Base-by-base conservation (phyloP, 116 monocot species). In the Zostera marina region DNA sequence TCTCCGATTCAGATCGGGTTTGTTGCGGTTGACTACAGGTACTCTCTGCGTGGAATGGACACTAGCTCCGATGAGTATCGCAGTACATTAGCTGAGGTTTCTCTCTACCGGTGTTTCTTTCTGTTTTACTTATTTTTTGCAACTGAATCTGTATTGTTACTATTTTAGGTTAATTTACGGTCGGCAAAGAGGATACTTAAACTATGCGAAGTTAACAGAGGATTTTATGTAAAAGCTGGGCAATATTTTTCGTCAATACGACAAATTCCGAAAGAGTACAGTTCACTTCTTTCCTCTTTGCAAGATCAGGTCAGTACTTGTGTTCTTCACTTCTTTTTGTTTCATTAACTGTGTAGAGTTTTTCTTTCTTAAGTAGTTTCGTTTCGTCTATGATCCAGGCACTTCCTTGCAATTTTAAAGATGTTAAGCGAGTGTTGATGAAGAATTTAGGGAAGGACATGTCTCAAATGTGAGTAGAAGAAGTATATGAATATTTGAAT, bases 221-320 rank as follows among this genome's bases (percentile, higher is more conserved):
- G 93, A 7, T 88, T 94, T 69, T 94, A 94, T 76, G 84, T 94
- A 42, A 94, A 94, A 67, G 88, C 93, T 62, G 93, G 93, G 61
- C 93, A 94, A 54, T 94, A 81, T 73, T 59, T 88, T 64, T 94
- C 93, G 32, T 75, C 88, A 22, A 41, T 88, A 65, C 81, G 81
- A 61, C 93, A 84, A 72, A 70, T 94, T 61, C 93, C 93, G 58
- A 88, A 82, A 52, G 88, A 94, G 64, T 94, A 94, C 65, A 69
- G 84, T 60, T 79, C 73, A 62, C 76, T 68, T 21, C 88, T 94
- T 68, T 88, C 93, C 38, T 75, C 74, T 42, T 70, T 94, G 68
- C 88, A 88, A 71, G 93, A 94, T 73, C 77, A 88, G 88, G 93
- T 82, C 48, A 53, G 17, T 44, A 45, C 7, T 14, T 41, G 8